Percentiles rank a stretch among this genome's conserved stretches.
These are phyloP conservation scores for Closterium sp. DNA, from an alignment of 139 green algal species.

Conservation along the genomic window DNA sequence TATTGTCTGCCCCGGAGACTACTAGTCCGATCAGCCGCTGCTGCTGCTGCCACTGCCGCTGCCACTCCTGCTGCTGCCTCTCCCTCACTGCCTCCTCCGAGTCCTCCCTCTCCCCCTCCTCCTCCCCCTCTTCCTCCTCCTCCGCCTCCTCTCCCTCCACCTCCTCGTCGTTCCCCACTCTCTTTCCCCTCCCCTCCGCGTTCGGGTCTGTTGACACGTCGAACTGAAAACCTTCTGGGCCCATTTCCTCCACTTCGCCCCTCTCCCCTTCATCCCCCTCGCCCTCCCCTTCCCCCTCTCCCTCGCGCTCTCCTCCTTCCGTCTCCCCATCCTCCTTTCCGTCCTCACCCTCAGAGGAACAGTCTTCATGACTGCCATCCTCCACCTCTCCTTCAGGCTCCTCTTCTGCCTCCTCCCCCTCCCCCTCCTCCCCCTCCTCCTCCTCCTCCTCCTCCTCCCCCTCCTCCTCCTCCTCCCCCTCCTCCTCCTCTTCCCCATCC, in stretches of 20 bases:
- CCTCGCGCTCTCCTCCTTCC: background rate
- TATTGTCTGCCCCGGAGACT: background rate
- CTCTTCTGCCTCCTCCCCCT: too few relatives aligned
- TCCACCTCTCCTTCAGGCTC: too few relatives aligned
- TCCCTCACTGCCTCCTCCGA: background rate
- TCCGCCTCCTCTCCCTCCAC: background rate
- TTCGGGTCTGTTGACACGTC: background rate
- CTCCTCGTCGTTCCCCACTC: too few relatives aligned
- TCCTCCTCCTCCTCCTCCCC: too few relatives aligned
- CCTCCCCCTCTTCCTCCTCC: background rate
- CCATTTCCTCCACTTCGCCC: background rate
- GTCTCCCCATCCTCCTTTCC: background rate
- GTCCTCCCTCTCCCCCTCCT: background rate
- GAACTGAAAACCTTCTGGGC: background rate
- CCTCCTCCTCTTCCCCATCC: too few relatives aligned
- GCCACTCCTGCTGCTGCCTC: background rate
- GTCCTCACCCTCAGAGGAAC: too few relatives aligned
- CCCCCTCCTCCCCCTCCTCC: background rate
- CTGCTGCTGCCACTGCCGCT: background rate
- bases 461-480: too few relatives aligned
- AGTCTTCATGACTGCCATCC: too few relatives aligned
- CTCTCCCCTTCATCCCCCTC: background rate
- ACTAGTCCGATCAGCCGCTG: background rate
- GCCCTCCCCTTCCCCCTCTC: background rate
- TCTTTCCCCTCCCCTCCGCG: too few relatives aligned